phyloP scores from a whole-genome alignment of 225 moss, liverwort and hornwort genomes.

The Anthoceros angustus region DNA sequence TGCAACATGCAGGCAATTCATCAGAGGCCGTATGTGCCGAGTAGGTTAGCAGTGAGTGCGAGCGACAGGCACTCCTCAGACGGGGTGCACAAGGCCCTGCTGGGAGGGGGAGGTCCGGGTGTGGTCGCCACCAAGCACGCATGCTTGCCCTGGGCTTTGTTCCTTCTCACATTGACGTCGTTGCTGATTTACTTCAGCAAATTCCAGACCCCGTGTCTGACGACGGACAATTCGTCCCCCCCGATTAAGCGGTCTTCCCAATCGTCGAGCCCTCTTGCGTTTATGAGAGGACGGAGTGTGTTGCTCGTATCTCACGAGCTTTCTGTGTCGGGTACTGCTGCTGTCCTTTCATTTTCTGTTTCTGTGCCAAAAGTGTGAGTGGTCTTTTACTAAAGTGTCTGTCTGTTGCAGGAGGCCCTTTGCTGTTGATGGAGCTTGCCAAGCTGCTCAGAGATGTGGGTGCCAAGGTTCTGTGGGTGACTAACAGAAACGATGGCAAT shows the following conservation, averaged over 20 bases:
- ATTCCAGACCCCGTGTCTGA: not conserved
- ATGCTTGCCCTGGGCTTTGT: not conserved
- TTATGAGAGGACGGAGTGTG: constrained; percentile 22
- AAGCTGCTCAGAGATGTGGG: constrained; percentile 18
- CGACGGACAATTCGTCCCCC: not conserved
- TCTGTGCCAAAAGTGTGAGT: not conserved
- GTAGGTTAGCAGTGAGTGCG: not conserved
- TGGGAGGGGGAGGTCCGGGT: not conserved
- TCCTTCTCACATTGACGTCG: not conserved
- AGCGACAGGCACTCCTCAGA: not conserved
- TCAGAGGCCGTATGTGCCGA: not conserved
- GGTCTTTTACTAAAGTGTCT: not conserved
- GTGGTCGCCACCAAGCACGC: not conserved
- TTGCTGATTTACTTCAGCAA: not conserved
- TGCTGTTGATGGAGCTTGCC: constrained; percentile 39
- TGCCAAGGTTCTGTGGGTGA: constrained; percentile 22
- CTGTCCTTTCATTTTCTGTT: not conserved
- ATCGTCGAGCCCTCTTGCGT: constrained; percentile 9
- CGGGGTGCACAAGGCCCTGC: not conserved
- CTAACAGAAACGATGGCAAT: constrained; percentile 10
- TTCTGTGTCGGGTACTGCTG: constrained; percentile 25
- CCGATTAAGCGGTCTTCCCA: not conserved
- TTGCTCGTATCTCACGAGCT: constrained; percentile 39
- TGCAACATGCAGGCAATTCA: not conserved
- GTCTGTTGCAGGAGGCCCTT: constrained; percentile 20